Conservation (phyloP, 495 filamentous ascomycete species). For the Trichoderma orchidacearum region DNA sequence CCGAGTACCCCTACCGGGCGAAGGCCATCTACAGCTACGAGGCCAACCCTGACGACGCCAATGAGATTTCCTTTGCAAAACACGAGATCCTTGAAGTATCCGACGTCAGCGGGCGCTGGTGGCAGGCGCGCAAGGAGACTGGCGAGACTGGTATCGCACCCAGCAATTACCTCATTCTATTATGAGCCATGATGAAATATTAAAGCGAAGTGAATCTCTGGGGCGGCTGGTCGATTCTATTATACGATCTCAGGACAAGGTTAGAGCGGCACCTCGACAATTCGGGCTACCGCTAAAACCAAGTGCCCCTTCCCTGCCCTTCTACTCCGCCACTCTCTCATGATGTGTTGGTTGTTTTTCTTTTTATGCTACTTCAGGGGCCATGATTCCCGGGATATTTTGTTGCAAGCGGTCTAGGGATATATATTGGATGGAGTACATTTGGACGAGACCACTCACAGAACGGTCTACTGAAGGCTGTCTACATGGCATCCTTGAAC, state of each 20-base stretch:
- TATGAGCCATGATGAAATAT: conserved; percentile 39
- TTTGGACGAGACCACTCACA: neutral
- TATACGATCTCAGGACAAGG: neutral
- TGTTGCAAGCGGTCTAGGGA: conserved; percentile 1
- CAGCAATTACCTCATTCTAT: conserved; percentile 92
- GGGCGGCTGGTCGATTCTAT: neutral
- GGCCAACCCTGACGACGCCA: conserved; percentile 90
- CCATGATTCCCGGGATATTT: neutral
- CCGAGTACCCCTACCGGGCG: conserved; percentile 91
- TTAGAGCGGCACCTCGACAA: neutral
- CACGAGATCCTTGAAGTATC: conserved; percentile 95
- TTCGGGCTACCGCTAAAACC: neutral
- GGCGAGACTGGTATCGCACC: conserved; percentile 96
- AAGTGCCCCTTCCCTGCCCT: neutral
- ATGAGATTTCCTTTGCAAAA: conserved; percentile 94
- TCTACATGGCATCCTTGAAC: neutral
- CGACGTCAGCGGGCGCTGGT: conserved; percentile 95
- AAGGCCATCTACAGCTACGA: conserved; percentile 99
- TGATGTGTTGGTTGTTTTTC: neutral
- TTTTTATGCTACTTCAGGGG: neutral
- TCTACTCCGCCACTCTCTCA: neutral
- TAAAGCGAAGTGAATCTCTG: neutral
- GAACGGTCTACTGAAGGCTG: neutral
- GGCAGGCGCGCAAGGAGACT: conserved; percentile 91
- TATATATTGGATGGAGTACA: conserved; percentile 3